phyloP scores from a whole-genome alignment of 208 protist species.

The Phytomonas francai region DNA sequence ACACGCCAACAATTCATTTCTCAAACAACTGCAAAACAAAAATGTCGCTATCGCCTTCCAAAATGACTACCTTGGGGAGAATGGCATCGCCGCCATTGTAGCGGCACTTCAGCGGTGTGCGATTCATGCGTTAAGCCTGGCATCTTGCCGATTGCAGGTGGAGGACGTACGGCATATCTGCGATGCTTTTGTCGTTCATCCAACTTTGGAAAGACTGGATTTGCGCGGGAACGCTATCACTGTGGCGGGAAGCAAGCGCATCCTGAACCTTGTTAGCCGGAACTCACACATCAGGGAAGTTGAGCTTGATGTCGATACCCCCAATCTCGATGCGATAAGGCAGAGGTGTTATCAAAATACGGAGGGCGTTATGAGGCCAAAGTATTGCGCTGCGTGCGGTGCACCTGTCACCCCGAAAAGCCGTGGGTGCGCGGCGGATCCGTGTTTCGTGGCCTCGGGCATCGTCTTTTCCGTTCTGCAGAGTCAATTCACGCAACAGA shows the following conservation, averaged over 20 bases:
- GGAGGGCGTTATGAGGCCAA: slow-evolving; percentile 5
- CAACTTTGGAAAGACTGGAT: slow-evolving; percentile 60
- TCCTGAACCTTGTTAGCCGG: slow-evolving; percentile 43
- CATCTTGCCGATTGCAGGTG: slow-evolving; percentile 30
- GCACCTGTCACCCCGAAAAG: background rate
- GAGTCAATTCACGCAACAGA: background rate
- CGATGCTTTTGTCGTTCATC: slow-evolving; percentile 42
- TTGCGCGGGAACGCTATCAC: slow-evolving; percentile 53
- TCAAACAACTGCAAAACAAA: slow-evolving; percentile 43
- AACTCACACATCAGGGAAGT: slow-evolving; percentile 57
- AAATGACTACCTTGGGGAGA: slow-evolving; percentile 73
- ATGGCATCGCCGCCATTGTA: slow-evolving; percentile 61
- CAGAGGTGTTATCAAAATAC: slow-evolving; percentile 60
- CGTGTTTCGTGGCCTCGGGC: background rate
- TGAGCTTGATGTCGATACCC: slow-evolving; percentile 43
- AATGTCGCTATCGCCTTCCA: slow-evolving; percentile 57
- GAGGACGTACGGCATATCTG: slow-evolving; percentile 48
- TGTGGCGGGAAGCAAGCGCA: slow-evolving; percentile 34
- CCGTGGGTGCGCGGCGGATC: background rate
- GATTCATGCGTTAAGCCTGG: slow-evolving; percentile 41
- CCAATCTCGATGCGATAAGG: slow-evolving; percentile 61
- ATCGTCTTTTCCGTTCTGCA: background rate
- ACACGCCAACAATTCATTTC: slow-evolving; percentile 36
- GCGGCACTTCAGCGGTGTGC: slow-evolving; percentile 46
- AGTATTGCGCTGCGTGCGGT: background rate